These are phyloP conservation scores for Neophaeococcomyces mojaviensis DNA, from an alignment of 2,329 filamentous ascomycete genomes.

Conservation along the genomic window DNA sequence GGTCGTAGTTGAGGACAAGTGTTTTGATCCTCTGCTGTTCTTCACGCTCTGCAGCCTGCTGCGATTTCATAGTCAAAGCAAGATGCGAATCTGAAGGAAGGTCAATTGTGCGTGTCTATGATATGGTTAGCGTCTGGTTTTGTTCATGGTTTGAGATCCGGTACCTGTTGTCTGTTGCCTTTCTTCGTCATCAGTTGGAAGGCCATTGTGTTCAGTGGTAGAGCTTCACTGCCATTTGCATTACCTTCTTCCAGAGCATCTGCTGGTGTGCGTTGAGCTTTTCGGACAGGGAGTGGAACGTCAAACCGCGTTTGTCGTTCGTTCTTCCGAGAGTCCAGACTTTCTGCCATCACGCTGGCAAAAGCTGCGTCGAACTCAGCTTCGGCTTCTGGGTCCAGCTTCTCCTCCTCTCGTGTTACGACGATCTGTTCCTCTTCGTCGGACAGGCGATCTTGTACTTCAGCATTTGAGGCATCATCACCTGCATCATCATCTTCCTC, in stretches of 20 bases:
- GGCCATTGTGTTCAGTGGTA: constrained; percentile 65
- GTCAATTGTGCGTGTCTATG: constrained; percentile 80
- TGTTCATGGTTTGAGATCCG: constrained; percentile 15
- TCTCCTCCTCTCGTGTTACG: constrained; percentile 82
- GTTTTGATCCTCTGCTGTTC: constrained; percentile 99
- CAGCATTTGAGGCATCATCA: constrained; percentile 35
- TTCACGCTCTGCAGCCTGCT: constrained; percentile 89
- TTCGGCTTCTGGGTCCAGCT: constrained; percentile 85
- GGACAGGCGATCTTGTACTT: constrained; percentile 34
- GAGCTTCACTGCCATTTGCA: constrained; percentile 13
- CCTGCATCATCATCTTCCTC: constrained; percentile 40
- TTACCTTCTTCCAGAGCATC: constrained; percentile 30
- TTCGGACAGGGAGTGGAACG: constrained; percentile 88
- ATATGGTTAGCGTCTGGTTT: constrained; percentile 10
- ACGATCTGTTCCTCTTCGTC: constrained; percentile 81
- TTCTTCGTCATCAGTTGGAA: constrained; percentile 94
- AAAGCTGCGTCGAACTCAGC: constrained; percentile 97
- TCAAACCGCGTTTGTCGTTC: constrained; percentile 93
- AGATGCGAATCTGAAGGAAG: constrained; percentile 82
- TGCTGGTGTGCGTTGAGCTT: constrained; percentile 52
- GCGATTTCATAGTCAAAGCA: constrained; percentile 89
- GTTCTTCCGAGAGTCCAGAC: constrained; percentile 88
- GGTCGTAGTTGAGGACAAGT: constrained; percentile 90
- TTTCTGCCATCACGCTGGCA: constrained; percentile 97
- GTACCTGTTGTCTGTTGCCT: constrained; percentile 87